Conservation (phyloP, 2,329 filamentous ascomycete genomes). For the Aspergillus ibericus region DNA sequence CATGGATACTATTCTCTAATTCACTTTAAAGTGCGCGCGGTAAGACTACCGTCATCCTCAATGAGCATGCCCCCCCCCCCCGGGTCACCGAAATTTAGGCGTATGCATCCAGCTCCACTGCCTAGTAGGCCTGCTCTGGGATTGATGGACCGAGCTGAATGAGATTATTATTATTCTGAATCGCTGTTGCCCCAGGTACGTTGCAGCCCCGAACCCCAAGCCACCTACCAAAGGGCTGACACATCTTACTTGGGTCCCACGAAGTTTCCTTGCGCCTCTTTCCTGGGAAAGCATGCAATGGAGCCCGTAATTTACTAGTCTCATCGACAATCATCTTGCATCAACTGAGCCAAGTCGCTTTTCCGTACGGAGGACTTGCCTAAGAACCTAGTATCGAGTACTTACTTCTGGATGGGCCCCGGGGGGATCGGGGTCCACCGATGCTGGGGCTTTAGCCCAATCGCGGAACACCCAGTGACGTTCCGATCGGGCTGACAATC, state of each 20-base stretch:
- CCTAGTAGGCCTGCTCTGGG: neutral
- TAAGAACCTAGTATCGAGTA: too few species aligned
- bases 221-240: neutral
- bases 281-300: constrained; percentile 15
- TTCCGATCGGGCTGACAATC: constrained; percentile 20
- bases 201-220: neutral
- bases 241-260: constrained; percentile 1
- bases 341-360: too few species aligned
- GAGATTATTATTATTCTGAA: neutral
- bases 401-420: neutral
- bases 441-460: constrained; percentile 15
- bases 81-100: neutral
- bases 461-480: constrained; percentile 17
- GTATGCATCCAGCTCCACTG: neutral
- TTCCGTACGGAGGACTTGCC: too few species aligned
- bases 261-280: constrained; percentile 1
- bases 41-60: neutral
- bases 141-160: neutral
- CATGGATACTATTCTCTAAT: too few species aligned
- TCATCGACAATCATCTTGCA: neutral
- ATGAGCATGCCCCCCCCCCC: neutral
- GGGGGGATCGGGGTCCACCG: constrained; percentile 9
- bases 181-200: neutral
- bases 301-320: constrained; percentile 11
- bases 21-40: neutral